Evolutionary conservation across 306 rosid species (phyloP).

Genomic region (Parietaria judaica): DNA sequence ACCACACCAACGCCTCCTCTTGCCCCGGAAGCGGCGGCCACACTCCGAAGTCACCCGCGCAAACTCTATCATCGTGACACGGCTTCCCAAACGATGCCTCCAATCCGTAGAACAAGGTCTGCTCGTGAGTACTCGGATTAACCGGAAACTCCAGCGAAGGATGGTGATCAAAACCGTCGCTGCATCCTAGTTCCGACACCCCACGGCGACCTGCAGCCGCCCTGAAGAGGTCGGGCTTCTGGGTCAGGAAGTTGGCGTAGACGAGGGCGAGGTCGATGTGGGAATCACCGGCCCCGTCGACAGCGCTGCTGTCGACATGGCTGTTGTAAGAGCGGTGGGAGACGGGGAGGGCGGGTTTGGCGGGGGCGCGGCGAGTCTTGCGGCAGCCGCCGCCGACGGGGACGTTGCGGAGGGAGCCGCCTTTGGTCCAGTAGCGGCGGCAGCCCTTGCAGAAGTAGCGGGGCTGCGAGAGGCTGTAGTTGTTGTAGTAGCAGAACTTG

Average conservation of each 20-base stretch:
- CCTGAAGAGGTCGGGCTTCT: constrained; percentile 32
- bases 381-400: constrained; percentile 61
- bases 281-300: constrained; percentile 21
- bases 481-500: constrained; percentile 79
- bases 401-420: constrained; percentile 69
- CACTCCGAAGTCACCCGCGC: constrained; percentile 28
- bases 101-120: constrained; percentile 28
- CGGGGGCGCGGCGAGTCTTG: constrained; percentile 23
- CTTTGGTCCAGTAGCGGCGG: constrained; percentile 80
- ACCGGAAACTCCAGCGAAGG: constrained; percentile 20
- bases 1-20: constrained; percentile 41
- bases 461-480: constrained; percentile 78
- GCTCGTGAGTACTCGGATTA: constrained; percentile 9
- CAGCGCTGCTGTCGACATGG: too few species aligned
- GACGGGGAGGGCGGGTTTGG: not conserved
- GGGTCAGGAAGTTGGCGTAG: constrained; percentile 64
- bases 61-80: constrained; percentile 22
- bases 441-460: constrained; percentile 77
- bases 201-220: not conserved
- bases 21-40: constrained; percentile 70
- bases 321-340: too few species aligned
- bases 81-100: constrained; percentile 26
- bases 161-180: constrained; percentile 27
- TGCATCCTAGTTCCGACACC: constrained; percentile 2
- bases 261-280: constrained; percentile 70